Percentiles rank a stretch among this genome's conserved stretches.
These are phyloP conservation scores for Mollisiaceae sp. DNA, from an alignment of 2,329 filamentous ascomycete genomes.

Conservation along the genomic window DNA sequence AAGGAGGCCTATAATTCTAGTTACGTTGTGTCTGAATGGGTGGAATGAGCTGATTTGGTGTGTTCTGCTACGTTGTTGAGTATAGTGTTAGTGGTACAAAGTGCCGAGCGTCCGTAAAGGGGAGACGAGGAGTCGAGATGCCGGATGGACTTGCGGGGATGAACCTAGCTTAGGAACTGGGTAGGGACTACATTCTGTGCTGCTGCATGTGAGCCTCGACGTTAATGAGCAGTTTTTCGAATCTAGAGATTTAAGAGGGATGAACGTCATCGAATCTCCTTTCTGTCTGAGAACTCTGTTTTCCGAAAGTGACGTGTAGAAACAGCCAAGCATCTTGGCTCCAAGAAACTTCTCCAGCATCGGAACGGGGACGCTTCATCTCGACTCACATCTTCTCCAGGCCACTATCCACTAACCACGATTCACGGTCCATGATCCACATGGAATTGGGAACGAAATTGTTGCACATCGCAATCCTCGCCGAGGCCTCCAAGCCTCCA, in stretches of 20 bases:
- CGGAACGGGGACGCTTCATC: neutral
- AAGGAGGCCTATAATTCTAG: too few relatives aligned
- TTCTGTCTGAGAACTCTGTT: neutral
- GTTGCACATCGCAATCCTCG: slow-evolving; percentile 20
- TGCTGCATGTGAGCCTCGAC: neutral
- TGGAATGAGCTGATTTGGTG: neutral
- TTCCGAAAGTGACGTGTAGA: neutral
- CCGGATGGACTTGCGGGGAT: neutral
- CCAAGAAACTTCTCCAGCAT: neutral
- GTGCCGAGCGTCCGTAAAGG: neutral
- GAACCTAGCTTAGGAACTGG: too few relatives aligned
- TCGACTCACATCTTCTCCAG: neutral
- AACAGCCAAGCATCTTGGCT: neutral
- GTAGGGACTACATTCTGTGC: neutral
- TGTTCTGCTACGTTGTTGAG: neutral
- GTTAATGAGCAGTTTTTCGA: neutral
- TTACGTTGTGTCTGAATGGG: too few relatives aligned
- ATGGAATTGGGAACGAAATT: neutral
- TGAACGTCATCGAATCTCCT: neutral
- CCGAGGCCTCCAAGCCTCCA: slow-evolving; percentile 12
- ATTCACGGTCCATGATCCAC: neutral
- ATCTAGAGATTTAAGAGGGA: neutral
- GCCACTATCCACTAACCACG: neutral
- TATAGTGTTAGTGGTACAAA: too few relatives aligned
- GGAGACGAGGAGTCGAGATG: neutral